Base-by-base conservation (phyloP, 495 filamentous ascomycete species). In the Annulohypoxylon moriforme region DNA sequence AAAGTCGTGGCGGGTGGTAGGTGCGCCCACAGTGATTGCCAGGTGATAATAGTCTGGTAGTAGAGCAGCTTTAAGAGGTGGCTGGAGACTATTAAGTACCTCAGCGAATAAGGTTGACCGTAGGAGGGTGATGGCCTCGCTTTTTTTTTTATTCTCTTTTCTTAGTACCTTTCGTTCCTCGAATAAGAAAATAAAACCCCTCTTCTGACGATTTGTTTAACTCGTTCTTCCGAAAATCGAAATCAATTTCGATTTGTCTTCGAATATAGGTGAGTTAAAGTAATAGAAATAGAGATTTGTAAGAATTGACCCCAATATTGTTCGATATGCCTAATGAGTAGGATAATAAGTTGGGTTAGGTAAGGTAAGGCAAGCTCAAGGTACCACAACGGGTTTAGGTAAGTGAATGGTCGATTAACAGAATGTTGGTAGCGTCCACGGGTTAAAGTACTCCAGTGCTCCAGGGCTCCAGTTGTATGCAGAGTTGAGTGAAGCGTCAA, bases 1-100 rank as follows among this genome's bases (percentile, higher is more conserved):
- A 67, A 67, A 58, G 62, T 74, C 63, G 67, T 74, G 67, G 67
- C 67, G 67, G 67, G 62, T 71, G 67, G 66, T 73, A 66, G 66
- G 65, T 67, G 67, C 62, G 67, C n/a, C n/a, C n/a, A n/a, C n/a
- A n/a, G n/a, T n/a, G n/a, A n/a, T n/a, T n/a, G n/a, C n/a, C n/a
- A n/a, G n/a, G n/a, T 67, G 47, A 64, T 74, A 71, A 27, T 64
- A 61, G 55, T 52, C 67, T 74, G 71, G 71, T 74, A n/a, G n/a
- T n/a, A n/a, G n/a, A n/a, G n/a, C n/a, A n/a, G n/a, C n/a, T n/a
- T n/a, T n/a, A n/a, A n/a, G n/a, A n/a, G n/a, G n/a, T n/a, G n/a
- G n/a, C n/a, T n/a, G n/a, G n/a, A n/a, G n/a, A n/a, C n/a, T n/a
- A n/a, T 8, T 4, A 33, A 33, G 31, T 33, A 20, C 55, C 20